Conservation (phyloP, 805 yeast genomes). For the Schwanniomyces yamadae region DNA sequence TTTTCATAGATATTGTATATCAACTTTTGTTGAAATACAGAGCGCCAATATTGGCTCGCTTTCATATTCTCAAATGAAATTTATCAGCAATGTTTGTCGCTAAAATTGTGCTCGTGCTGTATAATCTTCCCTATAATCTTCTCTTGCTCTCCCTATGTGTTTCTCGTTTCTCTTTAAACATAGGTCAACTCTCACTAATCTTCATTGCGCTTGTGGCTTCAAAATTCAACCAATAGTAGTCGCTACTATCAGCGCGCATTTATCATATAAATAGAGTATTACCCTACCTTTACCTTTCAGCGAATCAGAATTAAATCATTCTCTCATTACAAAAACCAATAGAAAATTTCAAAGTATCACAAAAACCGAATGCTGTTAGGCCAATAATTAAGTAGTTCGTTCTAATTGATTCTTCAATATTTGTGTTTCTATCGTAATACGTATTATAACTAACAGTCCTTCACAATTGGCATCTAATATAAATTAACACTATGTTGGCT, state of each 20-base stretch:
- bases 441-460: slow-evolving; percentile 3
- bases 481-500: slow-evolving; percentile 13
- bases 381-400: slow-evolving; percentile 1
- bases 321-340: slow-evolving; percentile 12
- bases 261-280: slow-evolving; percentile 5
- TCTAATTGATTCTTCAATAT: slow-evolving; percentile 3
- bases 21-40: no score
- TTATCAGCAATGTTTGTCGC: no score
- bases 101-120: no score
- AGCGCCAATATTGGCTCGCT: no score
- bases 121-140: no score
- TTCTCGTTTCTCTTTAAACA: no score
- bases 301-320: slow-evolving; percentile 29
- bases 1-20: no score
- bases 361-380: slow-evolving; percentile 3
- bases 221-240: slow-evolving; percentile 1
- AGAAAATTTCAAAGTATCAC: slow-evolving; percentile 9
- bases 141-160: no score
- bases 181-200: no score
- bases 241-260: neutral
- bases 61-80: no score
- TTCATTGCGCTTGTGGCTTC: no score
- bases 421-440: slow-evolving; percentile 1
- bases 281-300: slow-evolving; percentile 14
- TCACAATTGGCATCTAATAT: slow-evolving; percentile 2